Percentiles rank a stretch among this genome's conserved stretches.
Conservation (phyloP, 148 eudicot genomes). For the Cornus florida region DNA sequence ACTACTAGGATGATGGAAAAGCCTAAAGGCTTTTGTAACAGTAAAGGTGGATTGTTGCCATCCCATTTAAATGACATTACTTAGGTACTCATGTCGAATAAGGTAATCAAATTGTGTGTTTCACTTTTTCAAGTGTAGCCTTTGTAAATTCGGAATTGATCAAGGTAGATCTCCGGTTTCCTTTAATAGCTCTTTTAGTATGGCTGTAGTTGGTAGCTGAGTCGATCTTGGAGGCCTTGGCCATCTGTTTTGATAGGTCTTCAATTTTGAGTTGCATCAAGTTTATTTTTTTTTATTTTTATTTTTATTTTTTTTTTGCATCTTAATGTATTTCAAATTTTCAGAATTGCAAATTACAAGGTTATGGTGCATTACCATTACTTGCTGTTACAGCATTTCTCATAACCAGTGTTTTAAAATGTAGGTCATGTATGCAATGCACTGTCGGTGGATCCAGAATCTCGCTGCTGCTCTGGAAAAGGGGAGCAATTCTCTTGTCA, state of each 20-base stretch:
- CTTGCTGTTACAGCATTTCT: slow-evolving; percentile 10
- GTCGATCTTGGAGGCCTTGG: background rate
- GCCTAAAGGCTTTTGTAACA: too few species aligned
- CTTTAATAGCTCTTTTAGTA: too few species aligned
- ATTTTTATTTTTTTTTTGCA: too few species aligned
- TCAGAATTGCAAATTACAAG: background rate
- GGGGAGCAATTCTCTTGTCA: slow-evolving; percentile 91
- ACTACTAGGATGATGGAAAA: too few species aligned
- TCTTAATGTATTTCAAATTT: background rate
- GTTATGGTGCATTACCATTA: background rate
- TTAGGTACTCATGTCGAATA: too few species aligned
- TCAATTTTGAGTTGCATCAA: background rate
- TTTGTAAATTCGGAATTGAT: too few species aligned
- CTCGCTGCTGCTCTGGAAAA: slow-evolving; percentile 77
- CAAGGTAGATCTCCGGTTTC: too few species aligned
- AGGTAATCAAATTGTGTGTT: too few species aligned
- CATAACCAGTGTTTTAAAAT: slow-evolving; percentile 16
- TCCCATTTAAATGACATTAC: too few species aligned
- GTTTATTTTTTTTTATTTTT: too few species aligned
- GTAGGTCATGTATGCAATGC: slow-evolving; percentile 93
- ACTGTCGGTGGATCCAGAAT: slow-evolving; percentile 67
- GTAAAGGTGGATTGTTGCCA: too few species aligned
- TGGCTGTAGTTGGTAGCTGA: background rate
- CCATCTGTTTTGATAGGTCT: background rate
- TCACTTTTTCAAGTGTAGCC: too few species aligned